Evolutionary conservation across 2,329 filamentous ascomycete species (phyloP).

Genomic region (Cercospora sp.): DNA sequence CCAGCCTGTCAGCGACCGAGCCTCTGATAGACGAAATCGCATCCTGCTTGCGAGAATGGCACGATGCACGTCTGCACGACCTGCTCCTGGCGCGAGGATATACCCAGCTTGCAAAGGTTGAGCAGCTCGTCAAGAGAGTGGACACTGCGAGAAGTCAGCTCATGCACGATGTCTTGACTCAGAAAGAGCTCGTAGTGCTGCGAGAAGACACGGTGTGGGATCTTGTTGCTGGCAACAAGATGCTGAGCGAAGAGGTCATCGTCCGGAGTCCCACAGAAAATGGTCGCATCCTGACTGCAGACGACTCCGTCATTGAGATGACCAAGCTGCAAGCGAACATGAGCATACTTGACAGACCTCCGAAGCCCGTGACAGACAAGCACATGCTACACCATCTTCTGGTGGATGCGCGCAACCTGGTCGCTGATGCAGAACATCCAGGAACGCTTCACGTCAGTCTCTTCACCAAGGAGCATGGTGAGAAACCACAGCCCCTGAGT

Average conservation of each 20-base stretch:
- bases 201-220: constrained; percentile 95
- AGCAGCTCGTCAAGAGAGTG: constrained; percentile 75
- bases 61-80: constrained; percentile 94
- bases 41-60: constrained; percentile 95
- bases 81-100: constrained; percentile 83
- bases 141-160: constrained; percentile 86
- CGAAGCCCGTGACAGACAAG: constrained; percentile 65
- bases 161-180: constrained; percentile 88
- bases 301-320: constrained; percentile 90
- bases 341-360: constrained; percentile 87
- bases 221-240: constrained; percentile 88
- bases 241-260: constrained; percentile 90
- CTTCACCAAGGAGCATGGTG: constrained; percentile 68
- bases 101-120: constrained; percentile 74
- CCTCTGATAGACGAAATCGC: constrained; percentile 97
- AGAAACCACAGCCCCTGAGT: constrained; percentile 67
- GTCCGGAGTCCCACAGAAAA: constrained; percentile 83
- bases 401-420: constrained; percentile 80
- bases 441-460: constrained; percentile 77
- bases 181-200: constrained; percentile 75
- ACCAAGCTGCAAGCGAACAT: constrained; percentile 92
- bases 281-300: constrained; percentile 82
- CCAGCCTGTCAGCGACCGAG: constrained; percentile 82
- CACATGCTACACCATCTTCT: constrained; percentile 78
- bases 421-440: constrained; percentile 72